Conservation (phyloP, 1,284 basidiomycete species). For the Austroboletus niveus region DNA sequence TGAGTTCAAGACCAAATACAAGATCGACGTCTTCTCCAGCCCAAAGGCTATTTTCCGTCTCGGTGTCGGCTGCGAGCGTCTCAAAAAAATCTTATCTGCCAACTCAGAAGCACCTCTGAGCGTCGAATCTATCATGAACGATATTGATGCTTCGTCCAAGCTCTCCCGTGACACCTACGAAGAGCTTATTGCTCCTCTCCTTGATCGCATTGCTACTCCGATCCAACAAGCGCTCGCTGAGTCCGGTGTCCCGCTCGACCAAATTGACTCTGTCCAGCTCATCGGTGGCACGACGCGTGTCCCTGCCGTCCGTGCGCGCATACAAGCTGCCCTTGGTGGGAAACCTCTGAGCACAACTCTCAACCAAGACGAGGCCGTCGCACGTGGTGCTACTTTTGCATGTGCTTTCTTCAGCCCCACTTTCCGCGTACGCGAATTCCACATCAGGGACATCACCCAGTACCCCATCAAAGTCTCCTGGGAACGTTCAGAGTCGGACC, state of each 20-base stretch:
- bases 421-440: constrained; percentile 94
- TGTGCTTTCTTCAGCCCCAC: constrained; percentile 94
- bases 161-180: constrained; percentile 92
- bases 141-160: constrained; percentile 91
- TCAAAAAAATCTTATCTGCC: constrained; percentile 66
- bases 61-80: constrained; percentile 84
- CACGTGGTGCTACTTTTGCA: constrained; percentile 90
- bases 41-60: constrained; percentile 93
- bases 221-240: constrained; percentile 92
- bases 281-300: constrained; percentile 96
- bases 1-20: constrained; percentile 93
- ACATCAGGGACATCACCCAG: constrained; percentile 77
- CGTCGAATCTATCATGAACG: constrained; percentile 93
- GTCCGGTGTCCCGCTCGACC: constrained; percentile 87
- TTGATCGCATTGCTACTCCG: constrained; percentile 89
- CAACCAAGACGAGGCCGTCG: constrained; percentile 94
- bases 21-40: constrained; percentile 87
- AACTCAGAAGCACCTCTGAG: constrained; percentile 85
- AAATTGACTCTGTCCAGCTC: constrained; percentile 87
- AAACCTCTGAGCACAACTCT: constrained; percentile 83
- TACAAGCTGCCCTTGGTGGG: constrained; percentile 83
- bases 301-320: constrained; percentile 90
- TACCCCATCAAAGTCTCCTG: constrained; percentile 90
- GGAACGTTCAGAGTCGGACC: constrained; percentile 70
- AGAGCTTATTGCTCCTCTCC: constrained; percentile 84